phyloP scores from a whole-genome alignment of 352 stramenopile genomes.

The Phytophthora aleatoria region DNA sequence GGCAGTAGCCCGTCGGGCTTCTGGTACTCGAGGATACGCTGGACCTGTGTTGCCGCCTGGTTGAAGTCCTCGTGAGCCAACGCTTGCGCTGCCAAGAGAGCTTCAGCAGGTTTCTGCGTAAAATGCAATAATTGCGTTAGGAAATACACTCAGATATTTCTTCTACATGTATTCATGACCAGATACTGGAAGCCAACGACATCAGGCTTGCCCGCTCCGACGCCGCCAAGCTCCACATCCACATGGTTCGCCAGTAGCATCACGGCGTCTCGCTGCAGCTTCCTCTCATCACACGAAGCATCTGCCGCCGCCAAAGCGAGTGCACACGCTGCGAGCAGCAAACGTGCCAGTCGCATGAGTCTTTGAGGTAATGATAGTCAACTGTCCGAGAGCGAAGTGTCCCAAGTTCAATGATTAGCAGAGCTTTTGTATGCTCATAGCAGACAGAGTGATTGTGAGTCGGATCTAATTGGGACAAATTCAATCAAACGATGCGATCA shows the following conservation, averaged over 20 bases:
- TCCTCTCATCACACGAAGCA: constrained; percentile 49
- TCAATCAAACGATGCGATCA: constrained; percentile 1
- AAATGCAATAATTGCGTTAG: constrained; percentile 20
- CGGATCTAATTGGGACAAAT: constrained; percentile 3
- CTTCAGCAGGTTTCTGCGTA: constrained; percentile 68
- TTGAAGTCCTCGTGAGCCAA: constrained; percentile 80
- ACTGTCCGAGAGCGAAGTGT: not conserved
- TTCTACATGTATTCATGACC: constrained; percentile 32
- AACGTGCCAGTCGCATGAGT: constrained; percentile 4
- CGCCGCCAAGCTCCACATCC: constrained; percentile 76
- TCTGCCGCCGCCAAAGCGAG: constrained; percentile 13
- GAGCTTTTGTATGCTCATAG: not conserved
- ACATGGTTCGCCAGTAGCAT: constrained; percentile 49
- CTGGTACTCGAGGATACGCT: constrained; percentile 71
- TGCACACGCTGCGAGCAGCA: constrained; percentile 10
- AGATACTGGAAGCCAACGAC: constrained; percentile 82
- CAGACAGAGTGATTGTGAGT: not conserved
- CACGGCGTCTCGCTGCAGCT: constrained; percentile 51
- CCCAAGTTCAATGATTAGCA: constrained; percentile 1
- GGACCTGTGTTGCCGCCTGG: constrained; percentile 61
- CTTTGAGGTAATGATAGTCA: not conserved
- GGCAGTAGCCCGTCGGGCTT: constrained; percentile 60
- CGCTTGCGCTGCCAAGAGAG: constrained; percentile 78
- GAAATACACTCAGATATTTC: not conserved
- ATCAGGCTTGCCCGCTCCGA: constrained; percentile 47